Percentiles rank a stretch among this genome's conserved stretches.
These are phyloP conservation scores for Lomentospora prolificans DNA, from an alignment of 2,329 filamentous ascomycete species.

Conservation along the genomic window DNA sequence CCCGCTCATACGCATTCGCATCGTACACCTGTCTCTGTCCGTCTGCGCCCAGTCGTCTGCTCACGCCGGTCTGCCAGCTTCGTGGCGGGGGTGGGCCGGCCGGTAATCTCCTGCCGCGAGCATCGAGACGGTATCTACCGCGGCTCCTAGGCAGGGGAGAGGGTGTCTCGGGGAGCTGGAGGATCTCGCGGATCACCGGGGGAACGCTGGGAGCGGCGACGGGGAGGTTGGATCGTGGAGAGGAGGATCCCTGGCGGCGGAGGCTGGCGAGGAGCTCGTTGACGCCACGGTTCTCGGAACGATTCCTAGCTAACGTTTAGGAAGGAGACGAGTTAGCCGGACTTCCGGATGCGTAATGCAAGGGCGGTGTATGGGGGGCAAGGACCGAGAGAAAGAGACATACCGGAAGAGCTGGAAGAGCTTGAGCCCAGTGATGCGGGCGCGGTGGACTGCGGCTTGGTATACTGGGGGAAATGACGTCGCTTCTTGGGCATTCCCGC, in stretches of 20 bases:
- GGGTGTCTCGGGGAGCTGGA: slow-evolving; percentile 49
- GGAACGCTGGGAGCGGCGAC: slow-evolving; percentile 43
- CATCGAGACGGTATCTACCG: slow-evolving; percentile 30
- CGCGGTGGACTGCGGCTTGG: slow-evolving; percentile 50
- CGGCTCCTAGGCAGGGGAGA: slow-evolving; percentile 37
- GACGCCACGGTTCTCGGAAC: slow-evolving; percentile 25
- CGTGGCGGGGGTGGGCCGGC: slow-evolving; percentile 49
- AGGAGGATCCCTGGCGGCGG: slow-evolving; percentile 33
- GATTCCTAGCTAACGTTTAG: slow-evolving; percentile 4
- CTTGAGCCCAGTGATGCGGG: slow-evolving; percentile 12
- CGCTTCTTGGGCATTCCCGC: slow-evolving; percentile 50
- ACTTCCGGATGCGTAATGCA: no score
- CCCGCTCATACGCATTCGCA: background rate
- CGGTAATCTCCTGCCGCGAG: slow-evolving; percentile 39
- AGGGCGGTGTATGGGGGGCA: background rate
- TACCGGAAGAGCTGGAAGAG: slow-evolving; percentile 9
- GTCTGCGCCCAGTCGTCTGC: background rate
- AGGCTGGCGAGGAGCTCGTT: slow-evolving; percentile 51
- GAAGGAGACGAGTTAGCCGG: background rate
- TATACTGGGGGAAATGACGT: slow-evolving; percentile 41
- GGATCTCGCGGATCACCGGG: slow-evolving; percentile 46
- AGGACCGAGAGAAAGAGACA: slow-evolving; percentile 5
- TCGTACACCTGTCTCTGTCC: background rate
- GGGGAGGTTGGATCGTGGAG: slow-evolving; percentile 17
- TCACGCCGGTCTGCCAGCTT: slow-evolving; percentile 35